Percentiles rank a stretch among this genome's conserved stretches.
phyloP scores from a whole-genome alignment of 192 early-diverging fungal species.

The Backusella morwellensis region DNA sequence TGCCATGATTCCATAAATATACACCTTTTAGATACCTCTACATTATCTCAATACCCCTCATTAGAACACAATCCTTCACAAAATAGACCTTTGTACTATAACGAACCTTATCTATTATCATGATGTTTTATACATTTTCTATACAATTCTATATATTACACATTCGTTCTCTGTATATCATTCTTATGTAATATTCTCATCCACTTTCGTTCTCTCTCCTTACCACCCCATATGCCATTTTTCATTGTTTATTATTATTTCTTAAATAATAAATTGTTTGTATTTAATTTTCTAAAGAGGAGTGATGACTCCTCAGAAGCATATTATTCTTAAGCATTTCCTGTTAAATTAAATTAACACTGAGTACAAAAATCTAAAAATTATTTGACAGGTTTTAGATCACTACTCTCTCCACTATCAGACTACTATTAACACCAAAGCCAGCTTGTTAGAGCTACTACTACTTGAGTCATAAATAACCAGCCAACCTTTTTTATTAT shows the following conservation, averaged over 20 bases:
- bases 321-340: too few relatives aligned
- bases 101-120: neutral
- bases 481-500: too few relatives aligned
- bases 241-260: neutral
- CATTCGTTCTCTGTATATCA: neutral
- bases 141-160: neutral
- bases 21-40: neutral
- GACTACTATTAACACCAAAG: too few relatives aligned
- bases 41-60: neutral
- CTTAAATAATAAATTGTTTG: neutral
- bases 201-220: neutral
- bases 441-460: too few relatives aligned
- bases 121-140: neutral
- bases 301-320: neutral
- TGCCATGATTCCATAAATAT: neutral
- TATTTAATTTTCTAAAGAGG: neutral
- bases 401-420: too few relatives aligned
- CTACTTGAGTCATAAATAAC: too few relatives aligned
- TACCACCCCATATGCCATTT: neutral
- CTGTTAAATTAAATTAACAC: too few relatives aligned
- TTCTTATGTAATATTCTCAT: neutral
- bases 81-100: neutral
- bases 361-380: too few relatives aligned
- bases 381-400: too few relatives aligned
- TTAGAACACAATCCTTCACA: constrained; percentile 1